Conservation (phyloP, 345 rosid species). For the Balakata baccata region DNA sequence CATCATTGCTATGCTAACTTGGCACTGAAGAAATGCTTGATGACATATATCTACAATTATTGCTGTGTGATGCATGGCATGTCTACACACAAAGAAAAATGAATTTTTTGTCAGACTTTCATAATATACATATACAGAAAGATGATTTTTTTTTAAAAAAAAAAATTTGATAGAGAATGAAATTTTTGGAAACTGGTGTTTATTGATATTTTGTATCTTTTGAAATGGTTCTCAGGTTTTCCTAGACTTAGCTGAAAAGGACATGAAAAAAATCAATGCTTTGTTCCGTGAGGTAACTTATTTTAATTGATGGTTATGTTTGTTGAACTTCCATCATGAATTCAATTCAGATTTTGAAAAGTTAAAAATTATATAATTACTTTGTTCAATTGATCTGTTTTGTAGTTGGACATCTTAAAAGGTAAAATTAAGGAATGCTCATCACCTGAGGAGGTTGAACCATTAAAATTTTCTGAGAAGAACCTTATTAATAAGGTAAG, state of each 20-base stretch:
- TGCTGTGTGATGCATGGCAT: neutral
- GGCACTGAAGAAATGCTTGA: neutral
- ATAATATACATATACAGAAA: neutral
- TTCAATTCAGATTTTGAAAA: neutral
- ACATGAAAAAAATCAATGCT: constrained; percentile 72
- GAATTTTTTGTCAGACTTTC: neutral
- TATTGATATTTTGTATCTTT: neutral
- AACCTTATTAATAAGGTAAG: constrained; percentile 80
- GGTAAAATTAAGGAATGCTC: constrained; percentile 55
- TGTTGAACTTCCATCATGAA: constrained; percentile 6
- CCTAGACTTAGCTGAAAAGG: constrained; percentile 74
- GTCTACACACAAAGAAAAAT: no score
- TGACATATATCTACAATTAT: neutral
- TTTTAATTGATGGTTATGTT: constrained; percentile 3
- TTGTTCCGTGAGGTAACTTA: constrained; percentile 75
- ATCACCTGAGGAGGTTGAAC: constrained; percentile 68
- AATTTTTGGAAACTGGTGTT: neutral
- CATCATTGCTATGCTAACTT: neutral
- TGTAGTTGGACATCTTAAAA: constrained; percentile 72
- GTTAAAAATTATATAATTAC: neutral
- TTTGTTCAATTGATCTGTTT: constrained; percentile 22
- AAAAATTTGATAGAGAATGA: neutral
- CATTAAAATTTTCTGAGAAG: constrained; percentile 73
- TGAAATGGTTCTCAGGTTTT: constrained; percentile 60
- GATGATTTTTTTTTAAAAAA: no score